phyloP scores from a whole-genome alignment of 202 grass and related monocot genomes.

The Schoenoplectus tabernaemontani region DNA sequence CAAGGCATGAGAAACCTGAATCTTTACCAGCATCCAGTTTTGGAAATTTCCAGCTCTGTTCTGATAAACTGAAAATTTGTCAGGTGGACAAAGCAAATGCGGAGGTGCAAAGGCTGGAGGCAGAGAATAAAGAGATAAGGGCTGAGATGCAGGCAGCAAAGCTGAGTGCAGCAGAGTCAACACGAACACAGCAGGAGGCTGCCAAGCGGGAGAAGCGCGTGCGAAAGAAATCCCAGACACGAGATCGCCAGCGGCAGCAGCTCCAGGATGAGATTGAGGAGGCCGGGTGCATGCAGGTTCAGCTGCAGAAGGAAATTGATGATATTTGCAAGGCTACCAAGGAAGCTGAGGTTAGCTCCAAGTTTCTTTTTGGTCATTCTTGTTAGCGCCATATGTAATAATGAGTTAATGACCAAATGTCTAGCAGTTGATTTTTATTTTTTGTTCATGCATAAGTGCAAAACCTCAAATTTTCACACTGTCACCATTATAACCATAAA shows the following conservation, averaged over 20 bases:
- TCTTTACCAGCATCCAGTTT: not conserved
- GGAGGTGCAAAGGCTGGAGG: conserved; percentile 63
- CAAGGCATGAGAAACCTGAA: not conserved
- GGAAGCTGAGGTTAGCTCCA: conserved; percentile 56
- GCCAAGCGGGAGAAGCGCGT: conserved; percentile 74
- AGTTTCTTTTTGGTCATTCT: not conserved
- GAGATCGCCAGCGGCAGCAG: conserved; percentile 70
- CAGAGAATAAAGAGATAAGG: conserved; percentile 90
- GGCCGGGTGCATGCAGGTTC: conserved; percentile 40
- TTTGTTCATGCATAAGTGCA: not conserved
- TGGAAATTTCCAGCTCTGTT: not conserved
- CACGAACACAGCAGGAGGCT: conserved; percentile 44
- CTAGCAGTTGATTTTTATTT: not conserved
- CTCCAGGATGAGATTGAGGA: conserved; percentile 58
- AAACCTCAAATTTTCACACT: not conserved
- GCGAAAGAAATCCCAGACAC: conserved; percentile 54
- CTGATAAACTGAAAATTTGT: not conserved
- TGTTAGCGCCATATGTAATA: not conserved
- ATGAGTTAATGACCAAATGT: not conserved
- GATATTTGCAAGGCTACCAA: conserved; percentile 43
- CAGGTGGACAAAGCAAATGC: conserved; percentile 82
- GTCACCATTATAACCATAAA: not conserved
- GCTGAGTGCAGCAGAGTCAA: conserved; percentile 82
- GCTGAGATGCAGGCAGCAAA: conserved; percentile 93
- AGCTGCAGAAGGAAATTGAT: conserved; percentile 44